These are phyloP conservation scores for Penicillium longicatenatum DNA, from an alignment of 495 filamentous ascomycete genomes.

Conservation along the genomic window DNA sequence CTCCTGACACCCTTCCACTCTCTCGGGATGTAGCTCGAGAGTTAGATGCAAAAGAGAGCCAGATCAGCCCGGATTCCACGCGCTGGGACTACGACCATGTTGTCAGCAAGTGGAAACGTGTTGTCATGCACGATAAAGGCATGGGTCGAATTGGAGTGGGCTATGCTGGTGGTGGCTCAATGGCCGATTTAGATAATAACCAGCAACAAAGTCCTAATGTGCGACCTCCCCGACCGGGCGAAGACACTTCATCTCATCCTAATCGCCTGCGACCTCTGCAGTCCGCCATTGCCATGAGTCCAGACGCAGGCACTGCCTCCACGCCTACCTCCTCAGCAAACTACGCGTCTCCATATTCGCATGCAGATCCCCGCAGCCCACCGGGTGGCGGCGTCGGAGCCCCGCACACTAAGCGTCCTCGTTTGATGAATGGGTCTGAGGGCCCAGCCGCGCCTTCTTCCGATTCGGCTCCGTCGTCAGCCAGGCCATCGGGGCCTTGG, in stretches of 20 bases:
- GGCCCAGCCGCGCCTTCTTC: slow-evolving; percentile 14
- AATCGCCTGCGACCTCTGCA: slow-evolving; percentile 31
- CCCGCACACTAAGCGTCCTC: slow-evolving; percentile 41
- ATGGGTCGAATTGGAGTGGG: slow-evolving; percentile 47
- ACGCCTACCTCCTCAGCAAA: slow-evolving; percentile 34
- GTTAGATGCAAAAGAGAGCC: slow-evolving; percentile 39
- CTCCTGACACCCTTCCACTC: slow-evolving; percentile 64
- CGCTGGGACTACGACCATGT: slow-evolving; percentile 60
- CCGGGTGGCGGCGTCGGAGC: slow-evolving; percentile 21
- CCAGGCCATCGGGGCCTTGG: slow-evolving; percentile 18
- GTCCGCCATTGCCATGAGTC: slow-evolving; percentile 33
- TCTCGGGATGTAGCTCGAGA: slow-evolving; percentile 48
- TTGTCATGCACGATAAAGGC: slow-evolving; percentile 52
- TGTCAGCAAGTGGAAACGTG: slow-evolving; percentile 58
- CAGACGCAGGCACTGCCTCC: slow-evolving; percentile 29
- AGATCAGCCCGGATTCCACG: slow-evolving; percentile 36
- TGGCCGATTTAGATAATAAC: slow-evolving; percentile 18
- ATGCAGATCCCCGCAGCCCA: slow-evolving; percentile 33
- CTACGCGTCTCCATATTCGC: slow-evolving; percentile 38
- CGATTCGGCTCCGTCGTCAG: slow-evolving; percentile 15
- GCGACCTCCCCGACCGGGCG: slow-evolving; percentile 29
- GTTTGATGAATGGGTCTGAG: slow-evolving; percentile 47
- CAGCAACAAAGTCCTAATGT: slow-evolving; percentile 23
- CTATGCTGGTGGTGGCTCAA: slow-evolving; percentile 16
- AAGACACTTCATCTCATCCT: slow-evolving; percentile 31